Evolutionary conservation across 73 alveolate genomes (phyloP), one percentile per base, ranked within the genome.

Genomic region (Urostyla sp.): DNA sequence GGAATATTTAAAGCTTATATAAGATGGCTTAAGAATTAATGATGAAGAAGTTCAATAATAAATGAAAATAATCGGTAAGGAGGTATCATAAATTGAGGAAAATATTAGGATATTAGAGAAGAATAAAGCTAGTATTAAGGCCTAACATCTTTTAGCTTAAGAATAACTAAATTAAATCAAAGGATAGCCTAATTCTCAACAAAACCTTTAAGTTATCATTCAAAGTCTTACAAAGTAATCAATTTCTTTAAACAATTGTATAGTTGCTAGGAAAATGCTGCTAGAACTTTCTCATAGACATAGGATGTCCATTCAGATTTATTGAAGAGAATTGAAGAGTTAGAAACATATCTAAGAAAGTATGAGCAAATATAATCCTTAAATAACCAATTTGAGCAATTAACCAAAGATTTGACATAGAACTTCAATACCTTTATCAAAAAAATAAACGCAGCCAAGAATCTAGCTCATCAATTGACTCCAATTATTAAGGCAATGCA

Each of bases 291-390:
- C n/a, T n/a, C n/a, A n/a, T n/a, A n/a, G n/a, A n/a, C n/a, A n/a
- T n/a, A n/a, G n/a, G n/a, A n/a, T n/a, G n/a, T n/a, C n/a, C n/a
- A n/a, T n/a, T n/a, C n/a, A n/a, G 79, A 63, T 1, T 11, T 63
- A 34, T 57, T 43, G 26, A 26, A 18, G 2, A 63, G 60, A 40
- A 63, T 63, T 1, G 18, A 43, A 43, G 50, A 63, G 26, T 60
- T 63, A 1, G 79, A 63, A 63, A 28, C 37, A 38, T 63, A 28
- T 20, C 31, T 63, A 32, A 24, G 18, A 31, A 63, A 63, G 45
- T 60, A 63, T 23, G 7, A 45, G 3, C 4, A 28, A 7, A 10
- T 63, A 11, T 37, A 63, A 40, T 21, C 20, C 26, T 23, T 63
- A 5, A 21, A 37, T 6, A 63, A 38, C 5, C 61, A 63, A 63